Evolutionary conservation across 495 filamentous ascomycete species (phyloP), one percentile per base, ranked within the genome.

Genomic region (Penicillium bovifimosum): DNA sequence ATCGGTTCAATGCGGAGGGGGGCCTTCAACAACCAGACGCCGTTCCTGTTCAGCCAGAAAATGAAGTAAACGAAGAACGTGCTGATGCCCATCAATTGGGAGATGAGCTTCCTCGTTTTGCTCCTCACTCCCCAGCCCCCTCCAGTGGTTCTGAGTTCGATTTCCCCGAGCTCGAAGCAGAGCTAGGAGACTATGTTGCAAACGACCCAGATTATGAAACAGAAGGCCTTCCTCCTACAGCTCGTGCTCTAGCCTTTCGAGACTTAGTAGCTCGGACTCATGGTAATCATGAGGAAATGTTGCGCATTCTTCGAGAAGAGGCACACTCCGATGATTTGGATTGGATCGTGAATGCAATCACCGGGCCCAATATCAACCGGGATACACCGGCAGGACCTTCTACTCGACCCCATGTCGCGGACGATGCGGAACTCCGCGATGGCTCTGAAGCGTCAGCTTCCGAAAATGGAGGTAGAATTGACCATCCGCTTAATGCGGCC

Each of bases 241-340:
- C 55, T 47, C 50, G 75, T 64, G 41, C 74, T 57, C 47, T 79
- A 61, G 64, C 78, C 61, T 70, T 76, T 72, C 65, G 70, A 58
- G 57, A 82, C 69, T 33, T 86, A 62, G 67, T 68, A 72, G 71
- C 54, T 27, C 73, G 71, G 26, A 76, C 80, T 1, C 71, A 79
- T 33, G 82, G 85, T 10, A 75, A 86, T 54, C 79, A 78, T 0
- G 71, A 80, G 13, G 75, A 77, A 54, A 80, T 88, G 16, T 55
- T 84, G 6, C 66, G 73, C 35, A 81, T 88, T 10, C 83, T 87
- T 41, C 75, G 77, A 24, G 77, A 83, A 28, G 84, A 86, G 57
- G 74, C 76, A 24, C 75, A 76, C 10, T 70, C 77, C 35, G 78
- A 79, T 11, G 76, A 80, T 41, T 69, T 88, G 36, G 70, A 72